These are phyloP conservation scores for Colletotrichum orbiculare DNA, from an alignment of 2,329 filamentous ascomycete genomes.

Conservation along the genomic window DNA sequence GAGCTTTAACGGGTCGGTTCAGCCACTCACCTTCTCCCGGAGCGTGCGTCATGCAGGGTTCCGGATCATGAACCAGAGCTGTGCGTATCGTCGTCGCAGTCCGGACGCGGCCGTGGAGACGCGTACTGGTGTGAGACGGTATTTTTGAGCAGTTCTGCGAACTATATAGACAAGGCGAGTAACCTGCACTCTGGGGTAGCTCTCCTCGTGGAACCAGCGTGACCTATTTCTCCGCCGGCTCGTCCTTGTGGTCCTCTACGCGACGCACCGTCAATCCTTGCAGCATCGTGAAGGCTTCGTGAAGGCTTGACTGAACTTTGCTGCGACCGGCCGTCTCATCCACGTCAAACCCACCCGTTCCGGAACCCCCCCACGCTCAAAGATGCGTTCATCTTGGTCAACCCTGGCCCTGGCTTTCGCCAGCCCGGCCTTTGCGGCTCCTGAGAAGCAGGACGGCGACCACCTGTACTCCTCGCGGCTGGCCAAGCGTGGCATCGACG, in stretches of 20 bases:
- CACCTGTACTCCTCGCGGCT: conserved; percentile 60
- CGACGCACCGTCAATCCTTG: conserved; percentile 10
- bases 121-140: background rate
- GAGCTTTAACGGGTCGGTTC: background rate
- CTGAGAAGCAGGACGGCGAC: conserved; percentile 52
- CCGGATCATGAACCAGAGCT: background rate
- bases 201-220: conserved; percentile 1
- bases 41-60: background rate
- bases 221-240: background rate
- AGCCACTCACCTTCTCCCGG: conserved; percentile 22
- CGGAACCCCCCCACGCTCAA: background rate
- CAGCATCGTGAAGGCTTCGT: conserved; percentile 21
- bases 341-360: background rate
- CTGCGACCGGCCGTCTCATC: background rate
- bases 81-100: conserved; percentile 17
- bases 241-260: background rate
- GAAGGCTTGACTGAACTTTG: conserved; percentile 24
- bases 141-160: no score
- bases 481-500: conserved; percentile 61
- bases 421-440: conserved; percentile 44
- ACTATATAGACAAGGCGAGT: conserved; percentile 14
- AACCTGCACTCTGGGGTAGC: background rate
- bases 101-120: conserved; percentile 6
- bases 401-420: conserved; percentile 39
- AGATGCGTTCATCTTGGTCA: conserved; percentile 27